Conservation (phyloP, 1,284 basidiomycete genomes). For the Ceratobasidium sp. region DNA sequence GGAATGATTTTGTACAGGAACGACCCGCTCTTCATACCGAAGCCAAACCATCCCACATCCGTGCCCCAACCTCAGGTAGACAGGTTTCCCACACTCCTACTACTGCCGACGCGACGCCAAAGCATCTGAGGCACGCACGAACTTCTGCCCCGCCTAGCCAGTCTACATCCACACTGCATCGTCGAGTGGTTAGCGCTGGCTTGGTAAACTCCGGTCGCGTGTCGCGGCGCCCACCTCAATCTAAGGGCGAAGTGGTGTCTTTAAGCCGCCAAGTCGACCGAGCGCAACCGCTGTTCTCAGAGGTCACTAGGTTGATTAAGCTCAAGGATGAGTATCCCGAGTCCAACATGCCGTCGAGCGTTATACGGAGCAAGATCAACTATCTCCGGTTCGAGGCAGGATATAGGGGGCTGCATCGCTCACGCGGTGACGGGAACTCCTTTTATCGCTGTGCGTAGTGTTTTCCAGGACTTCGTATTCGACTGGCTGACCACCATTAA, state of each 20-base stretch:
- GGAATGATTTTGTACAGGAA: background rate
- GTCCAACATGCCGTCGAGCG: background rate
- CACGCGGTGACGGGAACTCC: conserved; percentile 26
- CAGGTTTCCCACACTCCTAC: too few species aligned
- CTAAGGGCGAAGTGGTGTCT: background rate
- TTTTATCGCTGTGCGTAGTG: conserved; percentile 25
- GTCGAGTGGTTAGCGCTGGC: background rate
- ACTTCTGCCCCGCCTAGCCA: too few species aligned
- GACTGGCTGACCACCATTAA: background rate
- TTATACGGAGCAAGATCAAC: conserved; percentile 24
- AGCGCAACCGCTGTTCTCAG: conserved; percentile 1
- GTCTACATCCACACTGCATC: background rate
- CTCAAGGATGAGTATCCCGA: conserved; percentile 26
- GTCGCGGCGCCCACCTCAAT: background rate
- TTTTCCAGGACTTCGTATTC: background rate
- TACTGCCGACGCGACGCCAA: too few species aligned
- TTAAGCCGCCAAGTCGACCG: background rate
- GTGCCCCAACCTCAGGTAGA: too few species aligned
- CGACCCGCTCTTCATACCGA: too few species aligned
- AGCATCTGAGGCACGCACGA: too few species aligned
- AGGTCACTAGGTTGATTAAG: background rate
- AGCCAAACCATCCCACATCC: too few species aligned
- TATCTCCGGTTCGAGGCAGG: conserved; percentile 22
- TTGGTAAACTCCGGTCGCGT: background rate
- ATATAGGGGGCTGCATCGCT: conserved; percentile 8